Conservation (phyloP, 352 stramenopile species). For the Globisporangium lucens region DNA sequence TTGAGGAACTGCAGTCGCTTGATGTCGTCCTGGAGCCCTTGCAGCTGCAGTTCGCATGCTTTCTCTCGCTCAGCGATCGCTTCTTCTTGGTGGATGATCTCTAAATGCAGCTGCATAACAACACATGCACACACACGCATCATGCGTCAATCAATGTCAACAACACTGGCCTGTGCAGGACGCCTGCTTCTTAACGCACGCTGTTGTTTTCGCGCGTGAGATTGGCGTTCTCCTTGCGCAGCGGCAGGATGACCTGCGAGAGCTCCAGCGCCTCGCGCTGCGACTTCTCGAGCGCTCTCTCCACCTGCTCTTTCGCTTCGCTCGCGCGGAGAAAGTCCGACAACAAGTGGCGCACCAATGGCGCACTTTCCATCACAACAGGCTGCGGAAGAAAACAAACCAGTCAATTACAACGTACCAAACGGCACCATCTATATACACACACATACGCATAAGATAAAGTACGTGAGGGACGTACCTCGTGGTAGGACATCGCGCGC, state of each 20-base stretch:
- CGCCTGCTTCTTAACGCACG: conserved; percentile 22
- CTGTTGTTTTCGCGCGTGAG: conserved; percentile 78
- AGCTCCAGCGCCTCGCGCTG: conserved; percentile 62
- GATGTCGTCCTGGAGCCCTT: conserved; percentile 69
- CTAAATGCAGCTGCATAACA: conserved; percentile 50
- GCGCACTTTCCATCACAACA: conserved; percentile 54
- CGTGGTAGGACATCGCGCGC: conserved; percentile 51
- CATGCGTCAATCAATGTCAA: background rate
- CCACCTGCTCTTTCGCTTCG: conserved; percentile 29
- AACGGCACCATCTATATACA: conserved; percentile 1
- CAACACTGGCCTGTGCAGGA: background rate
- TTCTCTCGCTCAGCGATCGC: conserved; percentile 63
- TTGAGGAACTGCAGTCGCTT: conserved; percentile 72
- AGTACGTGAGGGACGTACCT: conserved; percentile 21
- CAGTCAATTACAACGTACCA: background rate
- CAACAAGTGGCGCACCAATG: conserved; percentile 58
- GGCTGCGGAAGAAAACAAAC: conserved; percentile 25
- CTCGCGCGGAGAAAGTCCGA: conserved; percentile 38
- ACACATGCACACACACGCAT: background rate
- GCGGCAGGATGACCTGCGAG: conserved; percentile 62
- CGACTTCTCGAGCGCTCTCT: conserved; percentile 45
- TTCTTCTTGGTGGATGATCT: conserved; percentile 84
- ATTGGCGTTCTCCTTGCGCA: conserved; percentile 75
- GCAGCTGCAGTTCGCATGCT: conserved; percentile 54
- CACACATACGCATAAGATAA: background rate